Evolutionary conservation across 441 rosid species (phyloP), one percentile per base, ranked within the genome.

Genomic region (Eruca vesicaria): DNA sequence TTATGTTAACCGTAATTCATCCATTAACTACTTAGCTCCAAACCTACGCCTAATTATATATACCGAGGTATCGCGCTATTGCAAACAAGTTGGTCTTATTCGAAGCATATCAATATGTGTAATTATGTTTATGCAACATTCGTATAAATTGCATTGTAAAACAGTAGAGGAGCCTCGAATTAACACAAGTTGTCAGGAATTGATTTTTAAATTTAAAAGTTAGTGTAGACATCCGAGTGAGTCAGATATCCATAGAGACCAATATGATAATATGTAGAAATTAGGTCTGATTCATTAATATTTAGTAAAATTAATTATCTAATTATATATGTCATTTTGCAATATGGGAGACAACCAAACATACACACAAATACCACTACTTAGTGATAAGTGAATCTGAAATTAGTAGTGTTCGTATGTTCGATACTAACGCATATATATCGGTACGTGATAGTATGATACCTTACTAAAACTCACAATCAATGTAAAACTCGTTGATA

Each of bases 161-260:
- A 23, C 45, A 48, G 33, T 14, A 68, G 48, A 52, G 52, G 29
- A 53, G 59, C 50, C 79, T 63, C 69, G 55, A 29, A 55, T 63
- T 56, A 35, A 55, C 70, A 62, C 50, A 62, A 59, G 62, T 59
- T 67, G 69, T 35, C 19, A 28, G 23, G 29, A 75, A 41, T 43
- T 41, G 6, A 43, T 69, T 53, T 36, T 29, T 28, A 69, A 55
- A 2, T 35, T 14, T 56, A 21, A 43, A 32, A 65, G 68, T 71
- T 71, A 71, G 68, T 71, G 72, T 65, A 57, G 33, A 65, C 35
- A 58, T 58, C 58, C 61, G 76, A 65, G 50, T 71, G 80, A 71
- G 80, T 77, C 80, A 71, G 80, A 77, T 71, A 71, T 71, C 76
- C 76, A 77, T 65, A 66, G 60, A 65, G 72, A 65, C 58, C 35